phyloP scores from a whole-genome alignment of 371 early-diverging fungal genomes.

The Mortierella sp. region DNA sequence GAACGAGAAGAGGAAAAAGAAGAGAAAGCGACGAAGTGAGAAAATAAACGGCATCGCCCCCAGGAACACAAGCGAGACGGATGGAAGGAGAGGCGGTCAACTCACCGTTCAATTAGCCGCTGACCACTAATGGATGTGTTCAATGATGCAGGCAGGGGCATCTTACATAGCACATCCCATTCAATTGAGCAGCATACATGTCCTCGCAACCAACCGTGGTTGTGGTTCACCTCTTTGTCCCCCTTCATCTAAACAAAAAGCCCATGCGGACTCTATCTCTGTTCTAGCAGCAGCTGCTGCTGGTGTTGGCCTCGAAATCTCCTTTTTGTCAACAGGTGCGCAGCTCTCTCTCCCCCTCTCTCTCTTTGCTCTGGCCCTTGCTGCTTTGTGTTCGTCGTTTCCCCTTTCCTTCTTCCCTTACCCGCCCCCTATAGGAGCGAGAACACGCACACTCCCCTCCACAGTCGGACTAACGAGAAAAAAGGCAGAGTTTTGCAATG shows the following conservation, averaged over 20 bases:
- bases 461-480: conserved; percentile 13
- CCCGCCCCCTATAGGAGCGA: not conserved
- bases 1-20: not conserved
- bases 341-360: not conserved
- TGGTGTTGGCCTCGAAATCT: not conserved
- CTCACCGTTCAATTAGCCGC: not conserved
- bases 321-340: not conserved
- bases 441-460: not conserved
- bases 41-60: not conserved
- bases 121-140: not conserved
- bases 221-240: no score
- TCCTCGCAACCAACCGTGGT: no score
- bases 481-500: not conserved
- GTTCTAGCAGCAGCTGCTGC: not conserved
- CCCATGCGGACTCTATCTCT: not conserved
- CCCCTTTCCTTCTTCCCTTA: not conserved
- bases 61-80: not conserved
- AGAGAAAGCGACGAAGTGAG: no score
- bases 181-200: not conserved
- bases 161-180: not conserved
- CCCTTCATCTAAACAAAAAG: not conserved
- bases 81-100: not conserved
- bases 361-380: not conserved
- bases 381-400: not conserved
- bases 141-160: not conserved